Conservation (phyloP, 1,139 yeast genomes). For the Candida sp. region DNA sequence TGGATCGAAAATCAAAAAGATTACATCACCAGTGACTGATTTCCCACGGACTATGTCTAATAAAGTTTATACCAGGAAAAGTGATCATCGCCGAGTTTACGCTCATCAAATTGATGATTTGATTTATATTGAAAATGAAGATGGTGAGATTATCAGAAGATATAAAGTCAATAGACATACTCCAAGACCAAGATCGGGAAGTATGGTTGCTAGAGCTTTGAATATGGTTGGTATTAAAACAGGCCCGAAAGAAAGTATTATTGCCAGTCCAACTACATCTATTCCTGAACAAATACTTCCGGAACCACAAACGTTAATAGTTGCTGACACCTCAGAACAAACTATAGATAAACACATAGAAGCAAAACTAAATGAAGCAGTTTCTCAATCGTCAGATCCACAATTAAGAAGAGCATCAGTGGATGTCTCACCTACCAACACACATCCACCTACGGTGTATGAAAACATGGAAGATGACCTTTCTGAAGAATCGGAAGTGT, state of each 20-base stretch:
- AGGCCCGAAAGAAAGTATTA: slow-evolving; percentile 5
- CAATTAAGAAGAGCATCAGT: slow-evolving; percentile 2
- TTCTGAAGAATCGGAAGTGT: slow-evolving; percentile 15
- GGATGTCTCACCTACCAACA: neutral
- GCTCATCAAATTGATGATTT: slow-evolving; percentile 60
- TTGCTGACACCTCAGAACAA: slow-evolving; percentile 8
- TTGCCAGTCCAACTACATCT: neutral
- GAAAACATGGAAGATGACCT: slow-evolving; percentile 7
- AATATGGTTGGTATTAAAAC: slow-evolving; percentile 49
- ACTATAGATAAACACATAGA: slow-evolving; percentile 7
- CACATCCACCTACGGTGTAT: neutral
- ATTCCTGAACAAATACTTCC: neutral
- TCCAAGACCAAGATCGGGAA: slow-evolving; percentile 22
- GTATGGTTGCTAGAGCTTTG: slow-evolving; percentile 43
- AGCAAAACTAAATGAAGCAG: slow-evolving; percentile 7
- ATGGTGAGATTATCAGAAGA: slow-evolving; percentile 86
- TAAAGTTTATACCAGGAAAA: slow-evolving; percentile 25
- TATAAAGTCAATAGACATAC: slow-evolving; percentile 65
- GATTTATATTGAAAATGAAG: slow-evolving; percentile 82
- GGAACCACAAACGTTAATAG: neutral
- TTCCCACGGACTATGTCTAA: slow-evolving; percentile 5
- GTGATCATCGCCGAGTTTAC: slow-evolving; percentile 30
- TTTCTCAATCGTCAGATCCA: neutral
- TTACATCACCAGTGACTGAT: slow-evolving; percentile 1
- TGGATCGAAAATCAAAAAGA: neutral